Evolutionary conservation across 2,329 filamentous ascomycete species (phyloP), one percentile per base, ranked within the genome.

Genomic region (Trichoderma koningiopsis): DNA sequence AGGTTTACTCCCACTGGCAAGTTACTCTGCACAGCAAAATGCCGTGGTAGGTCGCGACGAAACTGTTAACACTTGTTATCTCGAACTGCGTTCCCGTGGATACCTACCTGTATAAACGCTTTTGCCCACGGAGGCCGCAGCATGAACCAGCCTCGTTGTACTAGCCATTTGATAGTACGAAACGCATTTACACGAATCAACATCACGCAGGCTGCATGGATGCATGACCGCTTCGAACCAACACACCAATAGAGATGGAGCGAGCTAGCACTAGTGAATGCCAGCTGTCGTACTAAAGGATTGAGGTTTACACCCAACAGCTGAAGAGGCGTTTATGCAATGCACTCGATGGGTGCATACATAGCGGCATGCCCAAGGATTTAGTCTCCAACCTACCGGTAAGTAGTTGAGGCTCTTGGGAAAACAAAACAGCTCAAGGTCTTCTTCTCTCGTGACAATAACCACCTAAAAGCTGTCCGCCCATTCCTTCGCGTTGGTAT

Each of bases 231-330:
- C 27, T 6, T 67, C 40, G 55, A 33, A 5, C 29, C 55, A 67
- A 58, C 55, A 52, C n/a, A 16, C 63, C 63, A 59, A 66, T 59
- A 35, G 55, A 37, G 29, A 29, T 11, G 2, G 49, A 64, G 61
- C 7, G 49, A 56, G 29, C 63, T 49, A 67, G 64, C 52, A 40
- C 53, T 49, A 66, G 37, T 40, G 53, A 66, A 35, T 37, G 24
- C 47, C 27, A 43, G 22, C n/a, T 52, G 29, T 62, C 59, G 59
- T 62, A 49, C 35, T 29, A 58, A 22, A 35, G 56, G 53, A 58
- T 27, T 40, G 40, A 58, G 37, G 27, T 13, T 52, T 52, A 27
- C 55, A 43, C 40, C 64, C 64, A 52, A 58, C 37, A n/a, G 31
- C 64, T 37, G 3, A 33, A 27, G 29, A 24, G 55, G 29, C 55